Evolutionary conservation across 192 early-diverging fungal species (phyloP).

Genomic region (Mortierella hygrophila): DNA sequence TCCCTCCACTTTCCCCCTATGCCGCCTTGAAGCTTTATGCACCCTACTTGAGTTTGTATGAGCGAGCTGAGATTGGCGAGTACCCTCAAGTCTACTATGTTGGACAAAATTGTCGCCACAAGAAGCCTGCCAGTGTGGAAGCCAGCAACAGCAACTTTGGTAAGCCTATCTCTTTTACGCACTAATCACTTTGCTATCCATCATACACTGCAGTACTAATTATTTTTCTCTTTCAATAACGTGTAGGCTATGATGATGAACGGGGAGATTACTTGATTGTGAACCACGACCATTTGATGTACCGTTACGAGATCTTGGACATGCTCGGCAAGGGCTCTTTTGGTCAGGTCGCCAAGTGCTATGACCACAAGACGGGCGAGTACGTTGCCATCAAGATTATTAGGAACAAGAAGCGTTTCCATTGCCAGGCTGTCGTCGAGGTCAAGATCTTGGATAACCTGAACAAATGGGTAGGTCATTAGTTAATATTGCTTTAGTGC

Average conservation of each 20-base stretch:
- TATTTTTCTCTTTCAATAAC: neutral
- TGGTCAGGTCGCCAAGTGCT: slow-evolving; percentile 94
- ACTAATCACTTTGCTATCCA: neutral
- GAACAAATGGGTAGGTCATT: slow-evolving; percentile 74
- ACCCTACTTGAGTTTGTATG: slow-evolving; percentile 84
- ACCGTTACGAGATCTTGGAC: slow-evolving; percentile 94
- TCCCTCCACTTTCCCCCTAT: slow-evolving; percentile 69
- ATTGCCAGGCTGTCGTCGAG: slow-evolving; percentile 94
- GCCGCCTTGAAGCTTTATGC: slow-evolving; percentile 76
- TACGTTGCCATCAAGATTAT: slow-evolving; percentile 95
- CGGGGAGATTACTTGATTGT: slow-evolving; percentile 93
- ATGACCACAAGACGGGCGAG: slow-evolving; percentile 91
- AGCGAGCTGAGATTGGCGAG: slow-evolving; percentile 88
- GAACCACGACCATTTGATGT: slow-evolving; percentile 90
- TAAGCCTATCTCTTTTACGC: neutral
- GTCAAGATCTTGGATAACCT: slow-evolving; percentile 93
- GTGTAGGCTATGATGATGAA: slow-evolving; percentile 82
- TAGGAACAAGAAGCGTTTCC: slow-evolving; percentile 95
- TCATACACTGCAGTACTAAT: too few species aligned
- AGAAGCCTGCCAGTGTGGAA: slow-evolving; percentile 71
- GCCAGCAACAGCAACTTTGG: slow-evolving; percentile 70
- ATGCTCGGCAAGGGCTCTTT: slow-evolving; percentile 92
- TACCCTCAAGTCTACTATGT: slow-evolving; percentile 91
- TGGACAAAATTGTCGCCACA: slow-evolving; percentile 77
- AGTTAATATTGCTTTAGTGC: neutral